phyloP scores from a whole-genome alignment of 805 yeast species.

The Yarrowia keelungensis region DNA sequence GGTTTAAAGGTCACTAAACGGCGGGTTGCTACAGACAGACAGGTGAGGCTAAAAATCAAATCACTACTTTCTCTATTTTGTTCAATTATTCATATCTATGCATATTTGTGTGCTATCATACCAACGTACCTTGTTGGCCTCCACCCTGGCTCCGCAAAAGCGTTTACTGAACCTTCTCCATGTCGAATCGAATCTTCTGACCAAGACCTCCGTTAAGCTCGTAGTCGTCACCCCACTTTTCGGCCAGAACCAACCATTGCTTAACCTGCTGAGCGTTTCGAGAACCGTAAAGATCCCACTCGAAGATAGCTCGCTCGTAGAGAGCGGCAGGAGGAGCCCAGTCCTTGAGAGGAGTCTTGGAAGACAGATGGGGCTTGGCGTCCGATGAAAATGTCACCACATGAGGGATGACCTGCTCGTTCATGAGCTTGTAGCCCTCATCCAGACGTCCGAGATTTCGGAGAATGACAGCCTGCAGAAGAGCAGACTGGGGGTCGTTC shows the following conservation, averaged over 20 bases:
- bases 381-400: conserved; percentile 51
- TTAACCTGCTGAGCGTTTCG: conserved; percentile 58
- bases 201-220: conserved; percentile 60
- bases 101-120: conserved; percentile 23
- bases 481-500: conserved; percentile 48
- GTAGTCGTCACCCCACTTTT: conserved; percentile 79
- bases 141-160: conserved; percentile 2
- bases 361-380: conserved; percentile 46
- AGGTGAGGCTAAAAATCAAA: not conserved
- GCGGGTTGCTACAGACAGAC: too few species aligned
- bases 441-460: conserved; percentile 55
- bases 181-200: conserved; percentile 30
- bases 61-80: not conserved
- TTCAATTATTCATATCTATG: conserved; percentile 21
- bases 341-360: conserved; percentile 65
- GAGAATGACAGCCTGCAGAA: conserved; percentile 60
- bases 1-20: too few species aligned
- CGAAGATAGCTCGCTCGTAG: conserved; percentile 81
- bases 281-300: conserved; percentile 69
- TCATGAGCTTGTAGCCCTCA: conserved; percentile 67
- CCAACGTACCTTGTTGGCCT: conserved; percentile 22
- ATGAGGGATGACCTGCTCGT: conserved; percentile 57
- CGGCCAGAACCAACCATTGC: conserved; percentile 75
- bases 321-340: conserved; percentile 88
- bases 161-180: conserved; percentile 36